Conservation (phyloP, 345 rosid species). For the Draba incana region DNA sequence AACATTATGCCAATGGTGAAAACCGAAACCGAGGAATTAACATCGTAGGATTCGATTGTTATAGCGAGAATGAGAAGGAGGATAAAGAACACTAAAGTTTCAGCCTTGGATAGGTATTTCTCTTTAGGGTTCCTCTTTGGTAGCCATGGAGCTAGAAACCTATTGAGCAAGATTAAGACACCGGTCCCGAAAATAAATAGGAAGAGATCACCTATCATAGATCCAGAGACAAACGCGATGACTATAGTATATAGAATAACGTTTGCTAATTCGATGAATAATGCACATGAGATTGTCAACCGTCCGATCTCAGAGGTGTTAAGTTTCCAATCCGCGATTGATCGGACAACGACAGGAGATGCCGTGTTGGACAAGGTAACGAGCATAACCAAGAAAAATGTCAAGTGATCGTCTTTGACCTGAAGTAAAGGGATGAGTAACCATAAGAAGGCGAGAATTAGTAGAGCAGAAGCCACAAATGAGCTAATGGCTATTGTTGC, state of each 20-base stretch:
- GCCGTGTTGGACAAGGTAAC: constrained; percentile 63
- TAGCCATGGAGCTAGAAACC: constrained; percentile 61
- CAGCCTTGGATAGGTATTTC: constrained; percentile 67
- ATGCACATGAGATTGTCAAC: constrained; percentile 54
- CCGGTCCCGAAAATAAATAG: constrained; percentile 40
- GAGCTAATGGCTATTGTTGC: constrained; percentile 55
- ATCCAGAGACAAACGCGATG: constrained; percentile 31
- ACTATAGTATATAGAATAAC: constrained; percentile 41
- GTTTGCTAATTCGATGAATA: constrained; percentile 63
- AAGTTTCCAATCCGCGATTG: constrained; percentile 69
- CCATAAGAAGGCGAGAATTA: constrained; percentile 46
- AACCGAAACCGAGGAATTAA: constrained; percentile 50
- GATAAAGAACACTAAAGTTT: constrained; percentile 52
- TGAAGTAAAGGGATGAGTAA: constrained; percentile 40
- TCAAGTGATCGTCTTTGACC: constrained; percentile 23
- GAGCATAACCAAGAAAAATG: constrained; percentile 43
- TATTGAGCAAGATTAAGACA: constrained; percentile 48
- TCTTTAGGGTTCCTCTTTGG: constrained; percentile 58
- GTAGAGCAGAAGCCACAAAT: constrained; percentile 37
- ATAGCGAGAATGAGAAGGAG: constrained; percentile 48
- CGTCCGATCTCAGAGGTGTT: constrained; percentile 74
- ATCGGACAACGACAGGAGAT: constrained; percentile 67
- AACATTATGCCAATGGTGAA: constrained; percentile 73
- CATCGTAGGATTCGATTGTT: constrained; percentile 49
- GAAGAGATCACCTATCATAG: constrained; percentile 41